Percentiles rank a stretch among this genome's conserved stretches.
Conservation (phyloP, 306 rosid genomes). For the Lagenaria siceraria region DNA sequence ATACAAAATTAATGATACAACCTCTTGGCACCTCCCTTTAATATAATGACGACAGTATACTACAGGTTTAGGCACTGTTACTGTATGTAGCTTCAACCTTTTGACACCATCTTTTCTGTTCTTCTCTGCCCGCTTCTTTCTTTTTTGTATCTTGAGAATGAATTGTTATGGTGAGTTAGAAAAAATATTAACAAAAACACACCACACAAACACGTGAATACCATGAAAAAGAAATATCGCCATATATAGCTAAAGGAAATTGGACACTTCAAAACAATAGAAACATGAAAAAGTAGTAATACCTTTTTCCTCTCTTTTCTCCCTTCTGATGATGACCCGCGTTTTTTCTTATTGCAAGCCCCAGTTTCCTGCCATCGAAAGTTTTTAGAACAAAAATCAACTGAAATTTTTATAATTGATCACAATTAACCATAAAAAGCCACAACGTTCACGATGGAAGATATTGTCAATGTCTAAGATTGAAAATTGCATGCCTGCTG, state of each 20-base stretch:
- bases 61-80: constrained; percentile 37
- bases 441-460: not conserved
- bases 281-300: constrained; percentile 7
- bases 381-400: constrained; percentile 14
- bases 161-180: constrained; percentile 7
- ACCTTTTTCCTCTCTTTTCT: constrained; percentile 55
- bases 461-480: not conserved
- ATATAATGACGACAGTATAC: constrained; percentile 59
- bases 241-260: not conserved
- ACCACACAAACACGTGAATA: not conserved
- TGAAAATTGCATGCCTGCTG: not conserved
- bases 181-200: not conserved
- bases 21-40: constrained; percentile 68
- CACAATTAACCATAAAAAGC: not conserved
- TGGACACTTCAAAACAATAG: not conserved
- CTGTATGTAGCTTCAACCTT: constrained; percentile 44
- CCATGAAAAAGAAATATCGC: not conserved
- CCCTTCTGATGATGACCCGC: constrained; percentile 41
- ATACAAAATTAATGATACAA: constrained; percentile 13
- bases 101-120: constrained; percentile 66
- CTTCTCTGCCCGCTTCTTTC: constrained; percentile 49
- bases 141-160: constrained; percentile 29
- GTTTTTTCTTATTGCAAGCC: constrained; percentile 27
- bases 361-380: constrained; percentile 16
- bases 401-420: not conserved